These are phyloP conservation scores for Gillenia trifoliata DNA, from an alignment of 306 rosid genomes.

Conservation along the genomic window DNA sequence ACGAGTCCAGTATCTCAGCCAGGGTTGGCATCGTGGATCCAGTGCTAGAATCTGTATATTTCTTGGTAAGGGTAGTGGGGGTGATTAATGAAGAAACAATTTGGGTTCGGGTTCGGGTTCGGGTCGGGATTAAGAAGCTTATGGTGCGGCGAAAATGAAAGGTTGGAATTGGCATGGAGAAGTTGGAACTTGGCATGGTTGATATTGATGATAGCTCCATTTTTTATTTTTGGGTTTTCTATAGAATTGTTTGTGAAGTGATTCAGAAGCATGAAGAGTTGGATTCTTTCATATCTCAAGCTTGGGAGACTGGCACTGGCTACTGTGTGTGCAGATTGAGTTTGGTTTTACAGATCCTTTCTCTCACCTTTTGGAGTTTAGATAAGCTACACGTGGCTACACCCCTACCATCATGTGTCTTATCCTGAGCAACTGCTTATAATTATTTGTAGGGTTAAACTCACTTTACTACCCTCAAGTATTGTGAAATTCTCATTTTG, in stretches of 20 bases:
- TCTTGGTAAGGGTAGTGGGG: neutral
- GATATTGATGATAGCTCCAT: conserved; percentile 22
- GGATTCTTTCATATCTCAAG: too few species aligned
- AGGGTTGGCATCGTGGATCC: conserved; percentile 45
- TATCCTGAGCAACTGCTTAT: too few species aligned
- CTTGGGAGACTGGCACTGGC: neutral
- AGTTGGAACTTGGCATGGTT: neutral
- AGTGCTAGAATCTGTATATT: neutral
- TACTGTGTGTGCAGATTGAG: too few species aligned
- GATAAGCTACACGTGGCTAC: conserved; percentile 23
- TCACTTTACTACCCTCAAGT: too few species aligned
- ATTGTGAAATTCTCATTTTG: too few species aligned
- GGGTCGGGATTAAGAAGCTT: too few species aligned
- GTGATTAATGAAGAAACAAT: conserved; percentile 8
- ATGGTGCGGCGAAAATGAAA: too few species aligned
- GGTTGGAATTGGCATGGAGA: neutral
- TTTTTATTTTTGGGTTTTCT: neutral
- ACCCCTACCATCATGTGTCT: neutral
- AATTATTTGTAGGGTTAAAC: too few species aligned
- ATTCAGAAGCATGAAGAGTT: neutral
- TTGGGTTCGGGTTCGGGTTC: conserved; percentile 14
- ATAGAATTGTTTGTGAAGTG: neutral
- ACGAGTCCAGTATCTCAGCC: conserved; percentile 60
- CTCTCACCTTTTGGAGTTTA: neutral
- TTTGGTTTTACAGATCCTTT: too few species aligned